phyloP scores from a whole-genome alignment of 768 basidiomycete genomes.

The Pleurotus tuber-regium region DNA sequence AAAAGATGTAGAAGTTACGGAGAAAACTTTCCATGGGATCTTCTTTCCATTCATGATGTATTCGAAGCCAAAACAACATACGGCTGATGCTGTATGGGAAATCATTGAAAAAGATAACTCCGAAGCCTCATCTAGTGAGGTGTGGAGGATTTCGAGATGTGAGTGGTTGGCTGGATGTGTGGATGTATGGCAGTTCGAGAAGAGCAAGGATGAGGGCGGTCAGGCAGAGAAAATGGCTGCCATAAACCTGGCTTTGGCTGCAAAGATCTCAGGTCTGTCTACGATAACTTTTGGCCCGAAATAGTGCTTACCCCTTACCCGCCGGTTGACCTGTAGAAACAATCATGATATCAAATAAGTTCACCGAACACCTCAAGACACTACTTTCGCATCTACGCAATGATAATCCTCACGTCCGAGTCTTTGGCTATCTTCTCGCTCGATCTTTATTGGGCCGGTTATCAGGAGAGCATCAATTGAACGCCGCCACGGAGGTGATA shows the following conservation, averaged over 20 bases:
- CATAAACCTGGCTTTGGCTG: slow-evolving; percentile 53
- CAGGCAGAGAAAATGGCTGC: slow-evolving; percentile 42
- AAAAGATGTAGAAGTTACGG: slow-evolving; percentile 20
- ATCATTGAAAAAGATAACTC: slow-evolving; percentile 38
- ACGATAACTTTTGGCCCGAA: slow-evolving; percentile 15
- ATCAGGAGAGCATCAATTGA: slow-evolving; percentile 57
- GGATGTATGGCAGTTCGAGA: slow-evolving; percentile 35
- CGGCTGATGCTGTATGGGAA: slow-evolving; percentile 69
- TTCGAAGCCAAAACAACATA: slow-evolving; percentile 69
- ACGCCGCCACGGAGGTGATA: slow-evolving; percentile 48
- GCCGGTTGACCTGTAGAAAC: slow-evolving; percentile 45
- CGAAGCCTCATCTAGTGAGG: slow-evolving; percentile 10
- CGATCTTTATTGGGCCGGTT: slow-evolving; percentile 56
- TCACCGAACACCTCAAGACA: slow-evolving; percentile 38
- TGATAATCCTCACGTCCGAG: slow-evolving; percentile 46
- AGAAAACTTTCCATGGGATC: slow-evolving; percentile 44
- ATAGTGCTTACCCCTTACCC: neutral
- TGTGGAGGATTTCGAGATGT: slow-evolving; percentile 17
- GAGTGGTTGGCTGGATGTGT: slow-evolving; percentile 59
- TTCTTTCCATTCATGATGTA: slow-evolving; percentile 76
- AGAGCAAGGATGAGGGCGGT: slow-evolving; percentile 29
- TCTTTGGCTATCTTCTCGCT: slow-evolving; percentile 61
- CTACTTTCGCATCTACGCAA: slow-evolving; percentile 54
- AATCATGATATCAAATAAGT: slow-evolving; percentile 51
- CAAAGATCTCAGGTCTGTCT: slow-evolving; percentile 76